Evolutionary conservation across 805 yeast genomes (phyloP), one percentile per base, ranked within the genome.

Genomic region (Schizosaccharomyces octosporus): DNA sequence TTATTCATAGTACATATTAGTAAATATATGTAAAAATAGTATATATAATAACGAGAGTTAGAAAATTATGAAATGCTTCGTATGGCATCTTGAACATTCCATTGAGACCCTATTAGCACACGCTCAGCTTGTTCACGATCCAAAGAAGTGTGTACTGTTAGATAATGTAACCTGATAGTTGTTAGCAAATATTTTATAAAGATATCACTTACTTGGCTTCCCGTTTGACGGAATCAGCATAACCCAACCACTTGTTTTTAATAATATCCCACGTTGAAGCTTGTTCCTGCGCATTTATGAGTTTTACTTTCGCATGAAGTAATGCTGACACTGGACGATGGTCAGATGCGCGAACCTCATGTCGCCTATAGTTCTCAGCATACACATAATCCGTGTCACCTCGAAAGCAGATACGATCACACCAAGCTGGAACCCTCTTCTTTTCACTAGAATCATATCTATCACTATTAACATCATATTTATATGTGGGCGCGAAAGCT

Each of bases 401-500:
- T 31, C 84, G 74, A 67, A 81, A 82, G 59, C 89, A 71, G 41
- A 90, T 82, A 62, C 98, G 74, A 72, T 93, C 99, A 2, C 97
- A 89, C 98, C 98, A 93, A 0, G 98, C 94, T 0, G 98, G 99
- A 13, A 86, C 82, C 64, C 99, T 79, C 71, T 82, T 83, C 71
- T 93, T 93, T 67, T 90, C 97, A 51, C 94, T 83, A 0, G 95
- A 79, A 70, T 93, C 99, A 69, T 89, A 93, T 2, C 69, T 72
- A 59, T 78, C 79, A 0, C 95, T 84, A 4, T 95, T 94, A 59
- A 86, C 84, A 69, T 93, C 95, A 70, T 84, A 93, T 69, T 93
- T 93, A 72, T 93, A 93, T 0, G 99, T 93, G 5, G 99, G 99
- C 6, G 84, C 78, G 67, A 93, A 90, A 21, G 73, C 74, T 57